Evolutionary conservation across 1,139 yeast genomes (phyloP), one percentile per base, ranked within the genome.

Genomic region (Spencermartinsiella ligniputridi): DNA sequence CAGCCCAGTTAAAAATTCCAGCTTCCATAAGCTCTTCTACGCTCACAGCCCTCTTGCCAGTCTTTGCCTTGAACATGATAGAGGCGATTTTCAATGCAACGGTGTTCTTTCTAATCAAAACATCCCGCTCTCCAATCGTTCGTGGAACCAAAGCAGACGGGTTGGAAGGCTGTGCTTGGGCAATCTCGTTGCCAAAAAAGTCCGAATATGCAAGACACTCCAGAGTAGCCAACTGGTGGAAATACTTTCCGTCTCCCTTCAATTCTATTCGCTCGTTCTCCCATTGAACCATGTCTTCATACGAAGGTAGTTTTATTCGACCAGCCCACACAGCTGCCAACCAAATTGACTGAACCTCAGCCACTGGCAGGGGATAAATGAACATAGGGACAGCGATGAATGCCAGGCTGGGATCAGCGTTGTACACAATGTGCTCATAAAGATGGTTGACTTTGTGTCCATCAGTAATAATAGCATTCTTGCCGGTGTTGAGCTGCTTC

Each of bases 381-480:
- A 40, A 44, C 41, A 35, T 44, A 8, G 41, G 44, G 12, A 76
- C 63, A 2, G 79, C 76, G 21, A 77, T 66, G 37, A 80, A 66
- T 1, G 77, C 79, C 47, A 82, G 56, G 2, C 81, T 71, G 2
- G 85, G 83, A 53, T 78, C 81, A 36, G 71, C 67, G 36, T 68
- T 69, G 54, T 74, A 74, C 38, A 80, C 60, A 1, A 76, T 59
- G 40, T 80, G 86, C 49, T 70, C 67, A 68, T 78, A 81, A 5
- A 78, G 60, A 21, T 76, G 72, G 43, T 68, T 69, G n/a, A 79
- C 63, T 38, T 75, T 66, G 37, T 61, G 55, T 4, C 81, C 79
- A 37, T 68, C 64, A 0, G 75, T 68, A 35, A 75, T 65, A 6
- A 72, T 52, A 3, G 75, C 46, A 22, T 57, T 45, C 52, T 49